Evolutionary conservation across 1,139 yeast genomes (phyloP).

Genomic region (Lipomyces yarrowii): DNA sequence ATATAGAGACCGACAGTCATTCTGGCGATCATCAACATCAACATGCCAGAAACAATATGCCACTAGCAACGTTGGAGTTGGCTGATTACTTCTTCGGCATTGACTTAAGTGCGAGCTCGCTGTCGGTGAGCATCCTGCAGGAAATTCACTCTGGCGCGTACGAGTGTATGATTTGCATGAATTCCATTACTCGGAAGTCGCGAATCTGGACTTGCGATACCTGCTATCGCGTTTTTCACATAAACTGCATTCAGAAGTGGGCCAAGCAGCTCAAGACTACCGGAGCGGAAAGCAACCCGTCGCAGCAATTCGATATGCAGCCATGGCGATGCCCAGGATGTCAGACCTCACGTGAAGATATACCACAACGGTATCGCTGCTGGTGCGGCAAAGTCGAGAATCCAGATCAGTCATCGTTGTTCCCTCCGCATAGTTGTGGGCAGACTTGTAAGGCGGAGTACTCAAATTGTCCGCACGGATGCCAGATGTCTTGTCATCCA

Average conservation of each 20-base stretch:
- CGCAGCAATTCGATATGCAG: conserved; percentile 36
- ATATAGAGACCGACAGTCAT: neutral
- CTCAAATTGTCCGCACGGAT: conserved; percentile 67
- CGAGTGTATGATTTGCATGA: conserved; percentile 36
- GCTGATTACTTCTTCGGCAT: conserved; percentile 21
- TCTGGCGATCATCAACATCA: neutral
- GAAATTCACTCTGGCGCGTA: conserved; percentile 29
- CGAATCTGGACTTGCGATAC: conserved; percentile 34
- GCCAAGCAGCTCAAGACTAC: conserved; percentile 30
- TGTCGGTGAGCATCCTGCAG: conserved; percentile 22
- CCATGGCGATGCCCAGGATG: conserved; percentile 92
- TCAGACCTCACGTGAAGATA: conserved; percentile 54
- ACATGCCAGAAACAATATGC: neutral
- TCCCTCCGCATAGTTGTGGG: conserved; percentile 85
- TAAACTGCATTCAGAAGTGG: conserved; percentile 36
- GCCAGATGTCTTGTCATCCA: conserved; percentile 80
- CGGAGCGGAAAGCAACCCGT: conserved; percentile 6
- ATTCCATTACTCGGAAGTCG: conserved; percentile 31
- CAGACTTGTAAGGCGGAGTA: conserved; percentile 64
- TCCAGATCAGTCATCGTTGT: conserved; percentile 60
- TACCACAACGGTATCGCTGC: conserved; percentile 70
- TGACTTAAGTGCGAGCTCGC: conserved; percentile 13
- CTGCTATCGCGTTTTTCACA: conserved; percentile 35
- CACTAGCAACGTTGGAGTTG: conserved; percentile 16
- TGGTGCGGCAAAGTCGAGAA: conserved; percentile 86